Percentiles rank a stretch among this genome's conserved stretches.
Evolutionary conservation across 495 filamentous ascomycete species (phyloP).

Genomic region (Chaetomium tenue): DNA sequence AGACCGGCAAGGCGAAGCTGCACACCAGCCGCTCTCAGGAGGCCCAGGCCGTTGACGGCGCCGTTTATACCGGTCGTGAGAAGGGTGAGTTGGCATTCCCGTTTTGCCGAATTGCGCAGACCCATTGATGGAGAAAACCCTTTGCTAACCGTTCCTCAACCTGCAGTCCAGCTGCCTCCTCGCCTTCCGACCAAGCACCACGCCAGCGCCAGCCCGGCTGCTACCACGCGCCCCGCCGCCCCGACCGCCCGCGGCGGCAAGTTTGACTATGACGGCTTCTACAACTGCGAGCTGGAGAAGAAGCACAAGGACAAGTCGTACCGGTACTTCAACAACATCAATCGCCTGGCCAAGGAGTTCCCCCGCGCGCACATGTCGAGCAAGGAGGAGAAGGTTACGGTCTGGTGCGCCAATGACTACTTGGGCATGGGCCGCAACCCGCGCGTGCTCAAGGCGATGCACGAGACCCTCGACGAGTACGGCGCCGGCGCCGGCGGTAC

Average conservation of each 20-base stretch:
- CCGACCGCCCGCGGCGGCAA: constrained; percentile 42
- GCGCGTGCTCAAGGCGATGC: constrained; percentile 86
- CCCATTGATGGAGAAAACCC: neutral
- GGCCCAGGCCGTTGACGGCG: constrained; percentile 66
- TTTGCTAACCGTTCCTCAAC: constrained; percentile 24
- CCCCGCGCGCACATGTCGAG: constrained; percentile 88
- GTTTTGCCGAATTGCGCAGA: neutral
- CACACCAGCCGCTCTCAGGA: constrained; percentile 74
- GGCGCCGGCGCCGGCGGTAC: constrained; percentile 95
- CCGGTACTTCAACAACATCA: constrained; percentile 99
- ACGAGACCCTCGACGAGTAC: constrained; percentile 89
- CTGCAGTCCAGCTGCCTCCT: constrained; percentile 43
- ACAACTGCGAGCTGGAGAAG: constrained; percentile 84
- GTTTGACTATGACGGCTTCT: constrained; percentile 92
- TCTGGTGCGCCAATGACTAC: constrained; percentile 99
- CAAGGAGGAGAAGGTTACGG: constrained; percentile 84
- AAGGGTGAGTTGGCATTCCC: constrained; percentile 47
- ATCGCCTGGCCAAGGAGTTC: constrained; percentile 93
- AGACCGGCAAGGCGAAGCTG: constrained; percentile 64
- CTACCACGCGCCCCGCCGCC: constrained; percentile 26
- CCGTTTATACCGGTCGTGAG: constrained; percentile 54
- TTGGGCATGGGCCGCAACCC: constrained; percentile 94
- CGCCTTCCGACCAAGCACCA: constrained; percentile 39
- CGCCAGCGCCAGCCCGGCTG: constrained; percentile 19
- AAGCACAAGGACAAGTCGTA: constrained; percentile 99